These are phyloP conservation scores for Trichoderma atrobrunneum DNA, from an alignment of 2,329 filamentous ascomycete genomes.

Conservation along the genomic window DNA sequence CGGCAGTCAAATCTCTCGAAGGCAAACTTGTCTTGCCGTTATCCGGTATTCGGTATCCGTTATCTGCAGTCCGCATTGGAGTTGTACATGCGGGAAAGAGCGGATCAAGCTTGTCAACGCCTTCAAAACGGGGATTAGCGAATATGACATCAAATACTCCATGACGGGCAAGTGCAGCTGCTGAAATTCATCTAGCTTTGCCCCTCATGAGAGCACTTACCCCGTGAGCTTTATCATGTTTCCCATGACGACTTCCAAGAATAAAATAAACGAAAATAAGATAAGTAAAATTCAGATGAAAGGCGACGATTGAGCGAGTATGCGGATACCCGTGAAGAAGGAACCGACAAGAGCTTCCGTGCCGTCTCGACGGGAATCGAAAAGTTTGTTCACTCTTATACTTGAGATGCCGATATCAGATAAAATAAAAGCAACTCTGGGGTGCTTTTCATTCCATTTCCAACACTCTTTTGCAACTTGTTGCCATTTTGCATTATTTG, in stretches of 20 bases:
- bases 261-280: background rate
- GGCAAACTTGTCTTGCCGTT: background rate
- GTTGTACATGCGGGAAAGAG: background rate
- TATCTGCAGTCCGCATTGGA: background rate
- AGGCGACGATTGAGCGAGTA: background rate
- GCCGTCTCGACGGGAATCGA: background rate
- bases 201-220: background rate
- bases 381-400: background rate
- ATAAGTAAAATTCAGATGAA: background rate
- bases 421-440: background rate
- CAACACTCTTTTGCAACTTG: background rate
- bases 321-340: slow-evolving; percentile 6
- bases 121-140: background rate
- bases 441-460: background rate
- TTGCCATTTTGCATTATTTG: background rate
- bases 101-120: background rate
- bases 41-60: background rate
- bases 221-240: background rate
- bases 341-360: background rate
- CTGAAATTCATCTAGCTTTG: background rate
- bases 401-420: background rate
- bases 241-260: background rate
- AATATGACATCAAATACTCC: background rate
- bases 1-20: background rate
- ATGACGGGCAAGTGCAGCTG: background rate